These are phyloP conservation scores for Carex pumila DNA, from an alignment of 176 grass and related monocot species.

Conservation along the genomic window DNA sequence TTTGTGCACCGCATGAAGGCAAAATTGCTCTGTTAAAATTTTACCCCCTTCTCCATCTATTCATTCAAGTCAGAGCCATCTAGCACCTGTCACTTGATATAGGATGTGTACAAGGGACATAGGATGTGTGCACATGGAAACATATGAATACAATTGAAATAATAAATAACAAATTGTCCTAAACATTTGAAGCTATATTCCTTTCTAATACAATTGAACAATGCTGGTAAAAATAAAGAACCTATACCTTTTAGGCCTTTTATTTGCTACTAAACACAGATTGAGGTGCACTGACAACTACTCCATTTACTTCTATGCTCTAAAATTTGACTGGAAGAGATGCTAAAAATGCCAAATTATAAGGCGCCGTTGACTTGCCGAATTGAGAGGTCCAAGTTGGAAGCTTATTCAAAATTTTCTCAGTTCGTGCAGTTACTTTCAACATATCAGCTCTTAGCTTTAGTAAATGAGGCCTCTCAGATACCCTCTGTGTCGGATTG, in stretches of 20 bases:
- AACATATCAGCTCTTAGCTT: constrained; percentile 78
- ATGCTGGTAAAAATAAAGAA: not conserved
- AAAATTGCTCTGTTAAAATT: too few relatives aligned
- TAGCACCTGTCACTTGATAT: not conserved
- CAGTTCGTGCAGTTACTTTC: constrained; percentile 46
- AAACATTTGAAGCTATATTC: not conserved
- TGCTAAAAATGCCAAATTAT: constrained; percentile 71
- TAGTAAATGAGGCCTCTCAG: constrained; percentile 33
- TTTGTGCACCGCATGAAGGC: too few relatives aligned
- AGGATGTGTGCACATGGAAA: not conserved
- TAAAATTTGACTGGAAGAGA: constrained; percentile 73
- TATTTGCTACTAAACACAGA: not conserved
- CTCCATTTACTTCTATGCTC: not conserved
- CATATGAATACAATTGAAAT: not conserved
- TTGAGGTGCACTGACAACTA: not conserved
- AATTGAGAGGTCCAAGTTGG: constrained; percentile 69
- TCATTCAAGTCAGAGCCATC: not conserved
- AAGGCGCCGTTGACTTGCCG: constrained; percentile 69
- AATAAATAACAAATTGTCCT: not conserved
- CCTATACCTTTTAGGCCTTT: not conserved
- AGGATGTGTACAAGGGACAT: not conserved
- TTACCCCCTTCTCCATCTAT: not conserved
- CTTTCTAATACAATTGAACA: not conserved
- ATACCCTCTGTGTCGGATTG: constrained; percentile 1
- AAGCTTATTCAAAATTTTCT: constrained; percentile 61